Conservation (phyloP, 345 rosid species). For the Litchi chinensis region DNA sequence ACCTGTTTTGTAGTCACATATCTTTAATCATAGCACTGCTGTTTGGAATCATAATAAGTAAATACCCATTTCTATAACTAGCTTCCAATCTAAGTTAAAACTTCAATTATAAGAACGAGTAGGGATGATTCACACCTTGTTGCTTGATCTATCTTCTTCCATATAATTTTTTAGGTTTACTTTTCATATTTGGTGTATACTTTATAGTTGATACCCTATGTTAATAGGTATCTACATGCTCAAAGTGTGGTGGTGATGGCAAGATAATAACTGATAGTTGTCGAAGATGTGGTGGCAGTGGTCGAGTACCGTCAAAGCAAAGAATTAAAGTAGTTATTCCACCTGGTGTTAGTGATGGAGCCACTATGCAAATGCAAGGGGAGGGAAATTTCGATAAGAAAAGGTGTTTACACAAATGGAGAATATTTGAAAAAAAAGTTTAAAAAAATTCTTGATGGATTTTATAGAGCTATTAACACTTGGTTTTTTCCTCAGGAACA, state of each 20-base stretch:
- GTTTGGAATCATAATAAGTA: background rate
- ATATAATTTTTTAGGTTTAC: constrained; percentile 15
- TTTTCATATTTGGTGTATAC: constrained; percentile 20
- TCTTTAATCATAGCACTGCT: background rate
- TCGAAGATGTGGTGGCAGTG: constrained; percentile 60
- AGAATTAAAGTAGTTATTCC: constrained; percentile 63
- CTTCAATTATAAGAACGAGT: background rate
- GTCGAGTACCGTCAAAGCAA: constrained; percentile 58
- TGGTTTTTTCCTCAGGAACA: constrained; percentile 47
- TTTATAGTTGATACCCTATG: constrained; percentile 30
- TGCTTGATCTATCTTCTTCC: constrained; percentile 8
- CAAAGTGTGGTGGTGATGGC: constrained; percentile 80
- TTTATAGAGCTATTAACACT: background rate
- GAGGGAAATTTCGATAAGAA: constrained; percentile 71
- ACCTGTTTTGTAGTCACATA: background rate
- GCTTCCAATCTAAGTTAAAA: background rate
- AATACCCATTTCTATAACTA: background rate
- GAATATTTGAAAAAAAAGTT: constrained; percentile 12
- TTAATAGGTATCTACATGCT: constrained; percentile 81
- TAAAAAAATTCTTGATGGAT: background rate
- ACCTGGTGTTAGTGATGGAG: constrained; percentile 79
- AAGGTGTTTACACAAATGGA: constrained; percentile 44
- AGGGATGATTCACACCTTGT: background rate
- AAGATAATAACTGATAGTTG: constrained; percentile 77
- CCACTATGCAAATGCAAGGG: constrained; percentile 65